These are phyloP conservation scores for Fusarium floridanum DNA, from an alignment of 2,329 filamentous ascomycete genomes.

Conservation along the genomic window DNA sequence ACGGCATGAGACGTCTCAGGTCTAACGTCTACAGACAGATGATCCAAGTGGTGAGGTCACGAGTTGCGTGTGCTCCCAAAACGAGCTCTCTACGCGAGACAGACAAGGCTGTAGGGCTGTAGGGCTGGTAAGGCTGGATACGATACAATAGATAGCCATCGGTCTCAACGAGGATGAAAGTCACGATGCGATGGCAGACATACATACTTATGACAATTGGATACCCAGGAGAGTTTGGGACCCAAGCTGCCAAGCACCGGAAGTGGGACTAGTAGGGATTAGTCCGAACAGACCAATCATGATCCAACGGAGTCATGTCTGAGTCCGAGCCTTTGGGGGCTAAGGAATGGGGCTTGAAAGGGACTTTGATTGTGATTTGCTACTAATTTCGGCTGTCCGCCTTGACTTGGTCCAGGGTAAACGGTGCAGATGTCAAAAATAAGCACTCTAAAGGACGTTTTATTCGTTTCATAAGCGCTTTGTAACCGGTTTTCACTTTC, in stretches of 20 bases:
- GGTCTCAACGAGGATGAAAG: not conserved
- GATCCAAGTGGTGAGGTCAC: not conserved
- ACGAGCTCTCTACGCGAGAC: not conserved
- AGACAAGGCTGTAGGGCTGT: conserved; percentile 1
- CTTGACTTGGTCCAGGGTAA: not conserved
- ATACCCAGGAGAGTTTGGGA: not conserved
- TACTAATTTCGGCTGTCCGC: not conserved
- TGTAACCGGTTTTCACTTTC: not conserved
- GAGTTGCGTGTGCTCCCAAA: not conserved
- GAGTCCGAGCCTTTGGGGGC: not conserved
- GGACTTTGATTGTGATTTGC: not conserved
- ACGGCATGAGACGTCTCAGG: not conserved
- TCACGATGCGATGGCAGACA: not conserved
- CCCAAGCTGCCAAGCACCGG: too few species aligned
- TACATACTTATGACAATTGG: not conserved
- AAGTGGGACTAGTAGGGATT: not conserved
- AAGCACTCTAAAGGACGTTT: not conserved
- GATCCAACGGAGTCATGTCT: not conserved
- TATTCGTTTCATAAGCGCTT: not conserved
- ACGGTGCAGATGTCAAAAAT: not conserved
- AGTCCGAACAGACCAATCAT: conserved; percentile 4
- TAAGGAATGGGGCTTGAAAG: not conserved
- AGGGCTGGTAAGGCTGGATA: not conserved
- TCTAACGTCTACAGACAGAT: not conserved
- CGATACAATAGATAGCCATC: not conserved